A percentile compares a stretch with the other conserved stretches of the same genome.
phyloP scores from a whole-genome alignment of 2,329 filamentous ascomycete genomes.

The Fusarium xylarioides region DNA sequence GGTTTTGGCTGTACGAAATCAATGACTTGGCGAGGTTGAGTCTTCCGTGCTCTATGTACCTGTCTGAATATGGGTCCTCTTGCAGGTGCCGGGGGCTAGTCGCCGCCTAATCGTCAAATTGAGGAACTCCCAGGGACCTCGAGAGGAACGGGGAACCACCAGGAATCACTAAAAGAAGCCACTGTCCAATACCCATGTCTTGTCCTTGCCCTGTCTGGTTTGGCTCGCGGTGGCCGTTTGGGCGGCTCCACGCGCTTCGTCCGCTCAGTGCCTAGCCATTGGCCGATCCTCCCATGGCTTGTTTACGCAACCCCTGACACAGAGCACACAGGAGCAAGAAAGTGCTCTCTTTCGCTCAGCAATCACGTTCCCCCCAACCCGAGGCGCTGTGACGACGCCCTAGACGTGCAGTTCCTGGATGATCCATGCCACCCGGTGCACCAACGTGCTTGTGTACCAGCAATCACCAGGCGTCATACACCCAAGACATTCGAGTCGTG shows the following conservation, averaged over 20 bases:
- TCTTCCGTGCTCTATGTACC: neutral
- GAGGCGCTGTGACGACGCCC: conserved; percentile 38
- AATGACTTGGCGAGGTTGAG: conserved; percentile 32
- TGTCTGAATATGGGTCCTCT: conserved; percentile 19
- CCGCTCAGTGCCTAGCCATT: conserved; percentile 34
- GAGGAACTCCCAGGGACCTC: conserved; percentile 26
- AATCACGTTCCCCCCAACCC: conserved; percentile 36
- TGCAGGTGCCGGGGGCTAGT: conserved; percentile 40
- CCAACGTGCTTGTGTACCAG: conserved; percentile 33
- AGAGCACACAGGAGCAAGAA: conserved; percentile 20
- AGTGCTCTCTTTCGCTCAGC: conserved; percentile 32
- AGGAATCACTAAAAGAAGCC: conserved; percentile 32
- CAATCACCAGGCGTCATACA: conserved; percentile 34
- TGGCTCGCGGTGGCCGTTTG: conserved; percentile 35
- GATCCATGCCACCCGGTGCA: conserved; percentile 38
- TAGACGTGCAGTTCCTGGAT: conserved; percentile 35
- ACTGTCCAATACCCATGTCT: conserved; percentile 31
- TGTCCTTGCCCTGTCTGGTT: conserved; percentile 34
- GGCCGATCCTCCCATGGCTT: conserved; percentile 30
- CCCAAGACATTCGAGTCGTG: conserved; percentile 36
- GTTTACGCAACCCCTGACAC: conserved; percentile 18
- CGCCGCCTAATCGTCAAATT: conserved; percentile 34
- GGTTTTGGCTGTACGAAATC: conserved; percentile 23
- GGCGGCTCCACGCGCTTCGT: conserved; percentile 31
- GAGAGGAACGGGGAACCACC: conserved; percentile 14